A percentile compares a stretch with the other conserved stretches of the same genome.
Conservation (phyloP, 768 basidiomycete genomes). For the Gymnopilus junonius region DNA sequence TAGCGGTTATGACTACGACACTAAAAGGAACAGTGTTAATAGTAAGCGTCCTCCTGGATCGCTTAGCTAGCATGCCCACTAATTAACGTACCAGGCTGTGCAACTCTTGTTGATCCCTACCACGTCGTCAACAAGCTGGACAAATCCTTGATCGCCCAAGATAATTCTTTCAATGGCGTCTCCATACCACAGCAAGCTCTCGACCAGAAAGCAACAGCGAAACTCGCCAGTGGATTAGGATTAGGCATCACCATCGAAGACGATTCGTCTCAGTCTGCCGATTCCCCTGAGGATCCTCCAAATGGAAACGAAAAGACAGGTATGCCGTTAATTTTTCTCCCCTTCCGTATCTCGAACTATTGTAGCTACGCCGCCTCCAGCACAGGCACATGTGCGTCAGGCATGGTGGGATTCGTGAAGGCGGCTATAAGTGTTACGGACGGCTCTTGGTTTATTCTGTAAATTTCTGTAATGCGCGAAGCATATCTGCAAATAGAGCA, state of each 20-base stretch:
- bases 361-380: slow-evolving; percentile 15
- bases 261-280: not conserved
- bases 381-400: slow-evolving; percentile 5
- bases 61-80: not conserved
- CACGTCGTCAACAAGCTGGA: slow-evolving; percentile 27
- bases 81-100: not conserved
- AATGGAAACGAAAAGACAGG: not conserved
- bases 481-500: too few species aligned
- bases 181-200: slow-evolving; percentile 14
- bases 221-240: slow-evolving; percentile 3
- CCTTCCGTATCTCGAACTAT: not conserved
- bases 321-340: not conserved
- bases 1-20: slow-evolving; percentile 5
- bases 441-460: not conserved
- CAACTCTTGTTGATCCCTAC: slow-evolving; percentile 27
- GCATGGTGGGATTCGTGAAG: slow-evolving; percentile 9
- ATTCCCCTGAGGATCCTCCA: not conserved
- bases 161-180: slow-evolving; percentile 22
- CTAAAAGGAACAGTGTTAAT: not conserved
- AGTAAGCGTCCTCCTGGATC: slow-evolving; percentile 1
- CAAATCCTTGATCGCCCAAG: slow-evolving; percentile 27
- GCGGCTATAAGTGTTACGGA: not conserved
- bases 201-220: slow-evolving; percentile 7
- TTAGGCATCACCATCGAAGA: slow-evolving; percentile 6
- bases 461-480: too few species aligned